Conservation (phyloP, 805 yeast species). For the Candida piceae region DNA sequence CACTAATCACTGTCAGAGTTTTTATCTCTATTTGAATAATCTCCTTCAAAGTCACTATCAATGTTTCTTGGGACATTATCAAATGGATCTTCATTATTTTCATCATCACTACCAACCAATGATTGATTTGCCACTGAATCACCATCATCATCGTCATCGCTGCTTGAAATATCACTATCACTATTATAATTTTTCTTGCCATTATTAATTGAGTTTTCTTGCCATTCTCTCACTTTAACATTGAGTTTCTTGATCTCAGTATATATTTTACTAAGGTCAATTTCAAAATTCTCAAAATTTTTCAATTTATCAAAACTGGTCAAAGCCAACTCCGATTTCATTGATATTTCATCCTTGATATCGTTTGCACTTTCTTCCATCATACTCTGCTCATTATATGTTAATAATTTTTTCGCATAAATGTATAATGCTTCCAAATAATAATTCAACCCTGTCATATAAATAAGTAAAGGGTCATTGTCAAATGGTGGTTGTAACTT, state of each 20-base stretch:
- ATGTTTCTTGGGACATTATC: no score
- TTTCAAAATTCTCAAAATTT: slow-evolving; percentile 4
- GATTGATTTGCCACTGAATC: neutral
- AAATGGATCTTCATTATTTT: slow-evolving; percentile 6
- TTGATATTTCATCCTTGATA: neutral
- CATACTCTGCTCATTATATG: neutral
- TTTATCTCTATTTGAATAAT: neutral
- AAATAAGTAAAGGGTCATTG: slow-evolving; percentile 37
- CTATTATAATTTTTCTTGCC: no score
- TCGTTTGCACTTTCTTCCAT: neutral
- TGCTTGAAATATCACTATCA: neutral
- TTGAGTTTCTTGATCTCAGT: slow-evolving; percentile 4
- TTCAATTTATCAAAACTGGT: slow-evolving; percentile 4
- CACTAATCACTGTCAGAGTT: slow-evolving; percentile 4
- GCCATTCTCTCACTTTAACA: slow-evolving; percentile 3
- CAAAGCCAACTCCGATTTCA: slow-evolving; percentile 2
- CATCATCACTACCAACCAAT: neutral
- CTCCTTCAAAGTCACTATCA: no score
- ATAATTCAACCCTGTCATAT: slow-evolving; percentile 25
- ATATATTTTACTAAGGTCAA: slow-evolving; percentile 3
- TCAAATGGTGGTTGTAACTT: slow-evolving; percentile 39
- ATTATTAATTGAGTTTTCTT: no score
- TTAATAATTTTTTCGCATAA: slow-evolving; percentile 5
- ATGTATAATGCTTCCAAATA: slow-evolving; percentile 17
- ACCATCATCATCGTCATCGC: slow-evolving; percentile 2